Base-by-base conservation (phyloP, 2,329 filamentous ascomycete species). In the Karstenula rhodostoma region DNA sequence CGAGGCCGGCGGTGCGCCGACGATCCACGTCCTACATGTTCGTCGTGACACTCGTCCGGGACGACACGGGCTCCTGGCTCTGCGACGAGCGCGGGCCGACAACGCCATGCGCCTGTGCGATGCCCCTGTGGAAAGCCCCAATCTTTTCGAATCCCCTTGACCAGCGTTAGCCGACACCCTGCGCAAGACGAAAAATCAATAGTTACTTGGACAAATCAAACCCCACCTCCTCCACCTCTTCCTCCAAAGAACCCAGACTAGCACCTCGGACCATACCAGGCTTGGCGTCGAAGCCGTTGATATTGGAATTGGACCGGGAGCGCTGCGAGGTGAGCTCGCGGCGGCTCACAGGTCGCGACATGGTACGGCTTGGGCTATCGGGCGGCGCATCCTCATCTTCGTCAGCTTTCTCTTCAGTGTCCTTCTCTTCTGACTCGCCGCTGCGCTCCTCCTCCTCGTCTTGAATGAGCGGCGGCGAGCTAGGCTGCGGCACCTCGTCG, bases 141-240 rank as follows among this genome's bases (percentile, higher is more conserved):
- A 83, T 83, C 35, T 80, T 80, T 63, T 83, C 80, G 70, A 83
- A 83, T 25, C 81, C 81, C 73, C 81, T 83, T 25, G 15, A 46
- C 35, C 6, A 22, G 17, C 37, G n/a, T 44, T 44, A 44, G 42
- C 13, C 4, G 32, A 15, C 4, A 40, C 22, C 54, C 17, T 3
- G 9, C 29, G 13, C 42, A 13, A 48, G 15, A 33, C 13, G 9
- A 19, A 7, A 2, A 40, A 40, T 8, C 4, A 15, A n/a, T 40
- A 75, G 80, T 76, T 73, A 83, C 81, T 82, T 84, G 48, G 78
- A 79, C 48, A 84, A 73, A 73, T 84, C 82, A 59, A 82, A 83
- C 17, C 80, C 78, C 55, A 80, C 80, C 46, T 82, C 80, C 50
- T 79, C 81, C 7, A 78, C 73, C 32, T 80, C 78, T 27, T 78